Evolutionary conservation across 2,329 filamentous ascomycete genomes (phyloP).

Genomic region (Beauveria pseudobassiana): DNA sequence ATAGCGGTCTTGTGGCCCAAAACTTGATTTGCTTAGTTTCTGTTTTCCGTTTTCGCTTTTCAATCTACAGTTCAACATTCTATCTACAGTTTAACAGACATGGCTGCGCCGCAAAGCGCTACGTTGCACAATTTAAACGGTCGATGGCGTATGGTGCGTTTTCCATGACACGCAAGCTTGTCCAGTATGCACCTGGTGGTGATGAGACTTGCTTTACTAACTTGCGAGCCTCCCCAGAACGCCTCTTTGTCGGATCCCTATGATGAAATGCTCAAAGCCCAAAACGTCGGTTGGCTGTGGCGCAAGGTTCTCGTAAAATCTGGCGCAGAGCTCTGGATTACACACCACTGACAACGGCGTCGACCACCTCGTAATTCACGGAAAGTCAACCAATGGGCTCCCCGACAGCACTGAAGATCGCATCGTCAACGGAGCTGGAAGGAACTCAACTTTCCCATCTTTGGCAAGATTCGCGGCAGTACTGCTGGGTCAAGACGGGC

Average conservation of each 20-base stretch:
- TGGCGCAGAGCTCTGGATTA: not conserved
- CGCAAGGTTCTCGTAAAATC: conserved; percentile 1
- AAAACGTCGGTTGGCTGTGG: conserved; percentile 1
- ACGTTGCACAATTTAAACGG: not conserved
- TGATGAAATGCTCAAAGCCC: conserved; percentile 4
- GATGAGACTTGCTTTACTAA: not conserved
- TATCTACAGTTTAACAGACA: not conserved
- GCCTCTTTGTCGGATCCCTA: not conserved
- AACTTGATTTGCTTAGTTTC: not conserved
- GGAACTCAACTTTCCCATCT: not conserved
- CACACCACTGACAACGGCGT: not conserved
- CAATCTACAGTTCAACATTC: not conserved
- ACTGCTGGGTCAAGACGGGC: not conserved
- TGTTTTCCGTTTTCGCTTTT: not conserved
- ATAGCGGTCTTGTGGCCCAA: not conserved
- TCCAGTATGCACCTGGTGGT: too few relatives aligned
- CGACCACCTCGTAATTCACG: not conserved
- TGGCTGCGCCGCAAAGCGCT: not conserved
- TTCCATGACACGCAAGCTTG: not conserved
- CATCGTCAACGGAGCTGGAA: not conserved
- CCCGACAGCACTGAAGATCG: not conserved
- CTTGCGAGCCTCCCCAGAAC: not conserved
- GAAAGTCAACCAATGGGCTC: not conserved
- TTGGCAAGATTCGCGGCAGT: conserved; percentile 3
- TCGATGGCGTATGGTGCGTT: not conserved